Evolutionary conservation across 192 early-diverging fungal species (phyloP), one percentile per base, ranked within the genome.

Genomic region (Backusella macrospora): DNA sequence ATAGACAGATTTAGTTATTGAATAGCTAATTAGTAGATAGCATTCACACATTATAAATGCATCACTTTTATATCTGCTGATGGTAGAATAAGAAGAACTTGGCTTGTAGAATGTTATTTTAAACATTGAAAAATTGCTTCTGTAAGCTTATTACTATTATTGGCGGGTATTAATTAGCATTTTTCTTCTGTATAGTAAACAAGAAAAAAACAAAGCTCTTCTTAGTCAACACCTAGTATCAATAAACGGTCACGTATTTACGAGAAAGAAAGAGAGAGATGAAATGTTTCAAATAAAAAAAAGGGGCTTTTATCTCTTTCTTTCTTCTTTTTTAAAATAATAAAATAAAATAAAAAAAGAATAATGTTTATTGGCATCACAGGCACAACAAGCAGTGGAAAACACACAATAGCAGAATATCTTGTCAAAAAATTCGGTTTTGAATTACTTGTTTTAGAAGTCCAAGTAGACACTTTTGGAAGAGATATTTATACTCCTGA

Each of bases 351-450:
- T 34, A 34, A 34, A 34, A 34, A 34, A 34, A 34, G 2, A 2
- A 13, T 14, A 21, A 95, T 95, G 94, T 89, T 95, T 46, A 81
- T 95, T 49, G 89, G 84, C 8, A 80, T 95, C 29, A 82, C 83
- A 37, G 94, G 94, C 8, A 85, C 91, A 16, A 13, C 76, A 4
- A 87, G 85, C 68, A 82, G 88, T 66, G 94, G 94, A 37, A 93
- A 92, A 71, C 83, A 86, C 45, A 81, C 86, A 23, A 73, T 94
- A 37, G 89, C 86, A 63, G 72, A 84, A 38, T 86, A 87, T 49
- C 85, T 95, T 21, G 81, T 80, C 6, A 75, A 82, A 18, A 37
- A 70, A 6, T 81, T 88, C 49, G 75, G 78, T 48, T 95, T 92
- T 78, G 73, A 65, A 2, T 63, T 76, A 18, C 72, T 86, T 1